Evolutionary conservation across 2,329 filamentous ascomycete genomes (phyloP).

Genomic region (Paecilomyces variotii): DNA sequence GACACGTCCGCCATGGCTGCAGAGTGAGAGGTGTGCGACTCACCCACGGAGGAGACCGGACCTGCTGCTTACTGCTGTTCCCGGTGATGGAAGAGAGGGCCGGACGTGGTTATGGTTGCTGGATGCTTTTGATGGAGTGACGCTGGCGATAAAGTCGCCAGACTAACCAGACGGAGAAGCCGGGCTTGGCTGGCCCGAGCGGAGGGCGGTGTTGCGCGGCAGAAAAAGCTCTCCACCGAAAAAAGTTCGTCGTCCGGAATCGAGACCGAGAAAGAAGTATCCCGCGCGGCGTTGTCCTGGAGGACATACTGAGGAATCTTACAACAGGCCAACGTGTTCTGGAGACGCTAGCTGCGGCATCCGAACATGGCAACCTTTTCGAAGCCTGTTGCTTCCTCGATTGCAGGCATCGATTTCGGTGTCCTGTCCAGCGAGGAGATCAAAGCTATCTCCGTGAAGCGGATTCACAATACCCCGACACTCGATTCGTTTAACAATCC

Average conservation of each 20-base stretch:
- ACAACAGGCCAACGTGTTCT: conserved; percentile 22
- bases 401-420: conserved; percentile 82
- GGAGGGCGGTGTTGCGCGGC: conserved; percentile 25
- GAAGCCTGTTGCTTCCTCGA: conserved; percentile 73
- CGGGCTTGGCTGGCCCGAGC: conserved; percentile 9
- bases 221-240: conserved; percentile 32
- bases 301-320: conserved; percentile 12
- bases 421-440: conserved; percentile 79
- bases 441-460: conserved; percentile 80
- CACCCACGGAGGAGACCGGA: conserved; percentile 9
- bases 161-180: neutral
- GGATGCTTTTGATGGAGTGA: neutral
- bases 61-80: neutral
- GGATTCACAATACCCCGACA: conserved; percentile 87
- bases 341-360: conserved; percentile 26
- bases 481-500: conserved; percentile 89
- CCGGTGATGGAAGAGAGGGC: neutral
- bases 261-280: conserved; percentile 14
- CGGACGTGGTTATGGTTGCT: neutral
- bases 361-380: conserved; percentile 41
- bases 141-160: neutral
- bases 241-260: conserved; percentile 21
- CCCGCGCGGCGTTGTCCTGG: conserved; percentile 16
- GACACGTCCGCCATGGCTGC: conserved; percentile 36
- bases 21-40: conserved; percentile 10